phyloP scores from a whole-genome alignment of 768 basidiomycete species.

The Pulveroboletus sp. region DNA sequence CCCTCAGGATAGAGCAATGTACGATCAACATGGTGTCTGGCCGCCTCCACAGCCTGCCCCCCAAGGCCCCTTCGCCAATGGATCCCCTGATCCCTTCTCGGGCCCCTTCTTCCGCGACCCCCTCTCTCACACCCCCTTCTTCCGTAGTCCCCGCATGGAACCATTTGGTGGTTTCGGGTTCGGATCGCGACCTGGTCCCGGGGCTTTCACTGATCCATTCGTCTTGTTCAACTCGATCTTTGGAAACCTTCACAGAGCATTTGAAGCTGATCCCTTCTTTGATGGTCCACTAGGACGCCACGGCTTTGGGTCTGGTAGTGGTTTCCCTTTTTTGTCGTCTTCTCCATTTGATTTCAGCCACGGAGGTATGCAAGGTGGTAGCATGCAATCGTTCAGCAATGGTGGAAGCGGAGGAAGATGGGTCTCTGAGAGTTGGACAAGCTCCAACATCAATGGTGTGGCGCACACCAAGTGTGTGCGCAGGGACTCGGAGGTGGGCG shows the following conservation, averaged over 20 bases:
- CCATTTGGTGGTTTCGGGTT: conserved; percentile 26
- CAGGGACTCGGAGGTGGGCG: conserved; percentile 55
- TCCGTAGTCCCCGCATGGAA: conserved; percentile 23
- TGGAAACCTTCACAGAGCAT: conserved; percentile 40
- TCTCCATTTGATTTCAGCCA: conserved; percentile 11
- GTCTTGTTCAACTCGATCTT: conserved; percentile 70
- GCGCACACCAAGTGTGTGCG: conserved; percentile 53
- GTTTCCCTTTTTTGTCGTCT: conserved; percentile 8
- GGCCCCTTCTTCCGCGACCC: conserved; percentile 16
- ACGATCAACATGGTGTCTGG: conserved; percentile 71
- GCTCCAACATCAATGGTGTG: conserved; percentile 60
- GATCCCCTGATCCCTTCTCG: conserved; percentile 15
- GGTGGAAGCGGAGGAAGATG: conserved; percentile 28
- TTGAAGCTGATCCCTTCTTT: conserved; percentile 34
- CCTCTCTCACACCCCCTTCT: conserved; percentile 12
- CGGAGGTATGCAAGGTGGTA: conserved; percentile 12
- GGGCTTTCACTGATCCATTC: conserved; percentile 68
- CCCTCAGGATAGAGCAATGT: conserved; percentile 53
- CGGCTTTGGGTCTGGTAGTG: conserved; percentile 9
- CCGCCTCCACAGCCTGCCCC: conserved; percentile 48
- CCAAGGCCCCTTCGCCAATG: conserved; percentile 12
- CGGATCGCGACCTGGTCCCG: conserved; percentile 9
- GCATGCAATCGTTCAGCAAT: conserved; percentile 9
- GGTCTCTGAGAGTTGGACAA: conserved; percentile 53
- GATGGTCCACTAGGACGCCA: conserved; percentile 16